Percentiles rank a stretch among this genome's conserved stretches.
Evolutionary conservation across 2,329 filamentous ascomycete genomes (phyloP).

Genomic region (Camillea tinctor): DNA sequence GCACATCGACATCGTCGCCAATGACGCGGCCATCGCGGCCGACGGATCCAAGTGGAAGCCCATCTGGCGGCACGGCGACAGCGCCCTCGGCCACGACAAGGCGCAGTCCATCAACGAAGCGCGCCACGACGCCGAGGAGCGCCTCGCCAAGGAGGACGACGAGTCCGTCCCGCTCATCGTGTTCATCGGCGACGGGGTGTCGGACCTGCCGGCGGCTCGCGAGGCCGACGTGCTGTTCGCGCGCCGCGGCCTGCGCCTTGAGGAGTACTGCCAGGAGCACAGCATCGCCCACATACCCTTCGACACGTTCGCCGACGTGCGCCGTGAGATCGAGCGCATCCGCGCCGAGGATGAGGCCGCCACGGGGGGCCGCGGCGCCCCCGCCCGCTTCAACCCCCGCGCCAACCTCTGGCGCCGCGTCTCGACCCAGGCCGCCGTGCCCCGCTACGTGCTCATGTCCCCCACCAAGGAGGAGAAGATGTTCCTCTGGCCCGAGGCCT

Average conservation of each 20-base stretch:
- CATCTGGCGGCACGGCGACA: constrained; percentile 66
- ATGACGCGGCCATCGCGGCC: constrained; percentile 58
- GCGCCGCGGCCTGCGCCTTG: constrained; percentile 60
- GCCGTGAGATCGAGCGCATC: constrained; percentile 57
- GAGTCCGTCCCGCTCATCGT: constrained; percentile 61
- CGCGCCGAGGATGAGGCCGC: constrained; percentile 58
- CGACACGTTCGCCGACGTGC: constrained; percentile 66
- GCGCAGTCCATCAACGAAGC: constrained; percentile 62
- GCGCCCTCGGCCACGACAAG: constrained; percentile 65
- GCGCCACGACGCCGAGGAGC: constrained; percentile 49
- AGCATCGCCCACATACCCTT: constrained; percentile 59
- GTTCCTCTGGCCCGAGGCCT: constrained; percentile 61
- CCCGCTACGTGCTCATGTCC: constrained; percentile 30
- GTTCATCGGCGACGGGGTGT: constrained; percentile 70
- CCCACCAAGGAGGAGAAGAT: constrained; percentile 59
- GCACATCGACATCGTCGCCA: constrained; percentile 66
- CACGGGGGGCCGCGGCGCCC: constrained; percentile 59
- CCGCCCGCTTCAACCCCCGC: constrained; percentile 63
- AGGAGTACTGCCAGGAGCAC: constrained; percentile 65
- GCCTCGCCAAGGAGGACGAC: constrained; percentile 54
- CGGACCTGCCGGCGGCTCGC: constrained; percentile 63
- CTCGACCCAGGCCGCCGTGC: constrained; percentile 55
- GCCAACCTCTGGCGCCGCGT: constrained; percentile 67
- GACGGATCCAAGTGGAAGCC: constrained; percentile 64
- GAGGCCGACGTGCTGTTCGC: constrained; percentile 69